Conservation (phyloP, 2,329 filamentous ascomycete genomes). For the Penicillium thymicola region DNA sequence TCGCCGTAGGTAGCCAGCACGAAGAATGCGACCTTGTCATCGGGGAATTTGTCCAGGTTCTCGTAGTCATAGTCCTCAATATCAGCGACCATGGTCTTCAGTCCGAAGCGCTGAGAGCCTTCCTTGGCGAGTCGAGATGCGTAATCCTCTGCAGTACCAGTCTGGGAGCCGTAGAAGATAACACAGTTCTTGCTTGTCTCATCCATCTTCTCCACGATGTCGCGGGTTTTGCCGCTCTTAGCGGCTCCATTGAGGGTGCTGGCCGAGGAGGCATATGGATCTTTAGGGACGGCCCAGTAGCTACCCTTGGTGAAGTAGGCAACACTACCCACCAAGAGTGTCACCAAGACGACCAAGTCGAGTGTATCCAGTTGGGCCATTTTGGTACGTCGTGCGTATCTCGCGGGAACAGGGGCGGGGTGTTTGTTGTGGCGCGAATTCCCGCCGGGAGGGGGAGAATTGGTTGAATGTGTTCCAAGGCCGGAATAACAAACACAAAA, state of each 20-base stretch:
- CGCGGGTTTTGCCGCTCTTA: slow-evolving; percentile 80
- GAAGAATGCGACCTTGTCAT: slow-evolving; percentile 91
- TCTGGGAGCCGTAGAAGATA: slow-evolving; percentile 98
- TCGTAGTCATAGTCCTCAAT: slow-evolving; percentile 97
- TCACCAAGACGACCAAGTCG: slow-evolving; percentile 86
- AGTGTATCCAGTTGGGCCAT: slow-evolving; percentile 97
- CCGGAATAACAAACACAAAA: background rate
- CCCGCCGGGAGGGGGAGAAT: background rate
- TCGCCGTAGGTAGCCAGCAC: slow-evolving; percentile 96
- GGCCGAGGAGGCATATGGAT: slow-evolving; percentile 78
- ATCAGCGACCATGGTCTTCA: slow-evolving; percentile 98
- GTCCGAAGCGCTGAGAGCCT: slow-evolving; percentile 89
- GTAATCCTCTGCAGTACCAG: slow-evolving; percentile 96
- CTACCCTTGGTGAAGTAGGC: slow-evolving; percentile 98
- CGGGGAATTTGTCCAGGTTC: slow-evolving; percentile 81
- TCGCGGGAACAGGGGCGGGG: background rate
- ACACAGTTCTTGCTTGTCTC: slow-evolving; percentile 96
- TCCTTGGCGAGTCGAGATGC: slow-evolving; percentile 95
- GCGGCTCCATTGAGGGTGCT: slow-evolving; percentile 57
- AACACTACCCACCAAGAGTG: slow-evolving; percentile 78
- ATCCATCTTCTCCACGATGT: slow-evolving; percentile 94
- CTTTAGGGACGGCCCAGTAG: slow-evolving; percentile 76
- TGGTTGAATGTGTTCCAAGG: background rate
- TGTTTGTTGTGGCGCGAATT: slow-evolving; percentile 4
- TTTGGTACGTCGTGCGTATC: slow-evolving; percentile 2